These are phyloP conservation scores for Tephrocybe sp. DNA, from an alignment of 768 basidiomycete genomes.

Conservation along the genomic window DNA sequence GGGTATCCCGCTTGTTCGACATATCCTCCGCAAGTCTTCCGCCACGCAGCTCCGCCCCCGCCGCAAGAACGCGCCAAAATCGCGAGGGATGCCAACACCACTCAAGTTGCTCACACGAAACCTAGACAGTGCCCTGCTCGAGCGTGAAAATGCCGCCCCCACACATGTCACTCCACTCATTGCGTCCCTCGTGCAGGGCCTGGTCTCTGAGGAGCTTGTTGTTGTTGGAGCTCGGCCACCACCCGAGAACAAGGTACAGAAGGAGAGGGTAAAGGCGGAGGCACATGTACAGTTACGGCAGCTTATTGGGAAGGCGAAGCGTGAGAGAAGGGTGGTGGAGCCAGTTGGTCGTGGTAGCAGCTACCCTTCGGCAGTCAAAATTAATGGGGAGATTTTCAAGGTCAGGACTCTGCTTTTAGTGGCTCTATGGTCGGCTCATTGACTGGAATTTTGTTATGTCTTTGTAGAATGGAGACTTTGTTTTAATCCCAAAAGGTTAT, in stretches of 20 bases:
- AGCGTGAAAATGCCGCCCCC: conserved; percentile 47
- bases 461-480: conserved; percentile 61
- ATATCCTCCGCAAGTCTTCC: conserved; percentile 23
- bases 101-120: conserved; percentile 35
- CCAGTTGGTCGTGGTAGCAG: conserved; percentile 32
- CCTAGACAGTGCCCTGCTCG: conserved; percentile 57
- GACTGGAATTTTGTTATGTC: not conserved
- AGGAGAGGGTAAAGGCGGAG: conserved; percentile 25
- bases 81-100: conserved; percentile 14
- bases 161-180: conserved; percentile 70
- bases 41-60: conserved; percentile 8
- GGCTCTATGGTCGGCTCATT: not conserved
- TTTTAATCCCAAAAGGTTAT: conserved; percentile 43
- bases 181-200: conserved; percentile 44
- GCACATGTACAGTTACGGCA: conserved; percentile 25
- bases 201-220: conserved; percentile 53
- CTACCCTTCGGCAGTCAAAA: conserved; percentile 37
- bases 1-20: conserved; percentile 24
- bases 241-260: conserved; percentile 23
- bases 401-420: conserved; percentile 33
- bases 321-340: conserved; percentile 25
- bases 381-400: conserved; percentile 44
- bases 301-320: conserved; percentile 26
- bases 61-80: conserved; percentile 3
- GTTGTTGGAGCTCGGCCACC: conserved; percentile 51